Percentiles rank a stretch among this genome's conserved stretches.
phyloP scores from a whole-genome alignment of 2,329 filamentous ascomycete species.

The Cytospora paraplurivora region DNA sequence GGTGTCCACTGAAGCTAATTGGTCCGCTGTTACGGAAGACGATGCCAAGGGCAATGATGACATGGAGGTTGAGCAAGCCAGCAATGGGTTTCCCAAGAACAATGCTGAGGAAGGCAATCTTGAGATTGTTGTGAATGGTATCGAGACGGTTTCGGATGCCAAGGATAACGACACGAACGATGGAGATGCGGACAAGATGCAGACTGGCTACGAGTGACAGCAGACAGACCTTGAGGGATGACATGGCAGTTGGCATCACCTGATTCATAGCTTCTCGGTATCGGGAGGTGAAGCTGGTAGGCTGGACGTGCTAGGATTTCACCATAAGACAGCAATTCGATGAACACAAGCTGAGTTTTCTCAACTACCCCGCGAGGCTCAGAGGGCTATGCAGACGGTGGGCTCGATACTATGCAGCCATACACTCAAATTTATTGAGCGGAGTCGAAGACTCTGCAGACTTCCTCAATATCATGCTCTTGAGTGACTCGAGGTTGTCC shows the following conservation, averaged over 20 bases:
- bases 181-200: not conserved
- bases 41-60: not conserved
- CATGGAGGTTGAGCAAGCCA: not conserved
- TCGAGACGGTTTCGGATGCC: slow-evolving; percentile 3
- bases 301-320: too few species aligned
- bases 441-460: too few species aligned
- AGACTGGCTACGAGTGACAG: not conserved
- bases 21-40: not conserved
- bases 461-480: too few species aligned
- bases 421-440: too few species aligned
- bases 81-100: not conserved
- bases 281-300: too few species aligned
- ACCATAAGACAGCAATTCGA: too few species aligned
- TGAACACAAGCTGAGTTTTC: too few species aligned
- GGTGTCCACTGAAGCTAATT: not conserved
- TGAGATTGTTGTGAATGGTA: not conserved
- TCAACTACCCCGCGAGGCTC: too few species aligned
- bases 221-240: not conserved
- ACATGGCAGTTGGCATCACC: not conserved
- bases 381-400: too few species aligned
- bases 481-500: too few species aligned
- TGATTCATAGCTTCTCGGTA: not conserved
- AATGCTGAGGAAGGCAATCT: not conserved
- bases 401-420: too few species aligned
- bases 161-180: not conserved